A percentile compares a stretch with the other conserved stretches of the same genome.
phyloP scores from a whole-genome alignment of 2,329 filamentous ascomycete species.

The Hypoxylon rubiginosum region DNA sequence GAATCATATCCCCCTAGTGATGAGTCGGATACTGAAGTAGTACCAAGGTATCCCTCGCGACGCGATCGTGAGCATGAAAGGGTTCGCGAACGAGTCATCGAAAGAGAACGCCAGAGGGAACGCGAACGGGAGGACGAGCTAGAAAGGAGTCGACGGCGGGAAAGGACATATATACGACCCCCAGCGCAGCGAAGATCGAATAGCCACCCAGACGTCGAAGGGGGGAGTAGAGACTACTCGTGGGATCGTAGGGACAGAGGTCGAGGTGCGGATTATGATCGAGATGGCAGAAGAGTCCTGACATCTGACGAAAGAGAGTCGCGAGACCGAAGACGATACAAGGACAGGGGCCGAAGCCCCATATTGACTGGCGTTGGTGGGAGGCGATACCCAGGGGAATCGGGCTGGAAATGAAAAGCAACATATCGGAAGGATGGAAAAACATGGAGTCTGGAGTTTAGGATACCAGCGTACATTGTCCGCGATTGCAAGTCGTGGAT shows the following conservation, averaged over 20 bases:
- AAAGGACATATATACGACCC: conserved; percentile 49
- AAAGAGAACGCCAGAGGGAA: conserved; percentile 44
- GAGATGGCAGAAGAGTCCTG: conserved; percentile 50
- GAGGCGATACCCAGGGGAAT: conserved; percentile 48
- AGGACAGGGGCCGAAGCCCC: conserved; percentile 42
- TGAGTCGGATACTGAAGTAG: conserved; percentile 46
- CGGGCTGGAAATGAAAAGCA: conserved; percentile 28
- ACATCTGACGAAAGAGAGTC: conserved; percentile 49
- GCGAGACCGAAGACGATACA: conserved; percentile 47
- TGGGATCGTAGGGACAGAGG: conserved; percentile 48
- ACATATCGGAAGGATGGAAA: conserved; percentile 1
- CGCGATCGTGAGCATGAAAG: conserved; percentile 49
- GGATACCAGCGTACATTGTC: conserved; percentile 2
- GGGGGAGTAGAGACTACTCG: conserved; percentile 43
- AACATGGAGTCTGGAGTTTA: conserved; percentile 18
- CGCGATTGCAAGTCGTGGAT: background rate
- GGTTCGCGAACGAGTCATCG: conserved; percentile 41
- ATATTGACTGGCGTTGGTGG: conserved; percentile 45
- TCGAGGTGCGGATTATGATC: conserved; percentile 49
- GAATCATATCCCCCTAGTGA: conserved; percentile 48
- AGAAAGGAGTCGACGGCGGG: conserved; percentile 46
- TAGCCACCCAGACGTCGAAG: conserved; percentile 50
- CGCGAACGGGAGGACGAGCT: conserved; percentile 47
- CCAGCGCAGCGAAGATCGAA: conserved; percentile 47
- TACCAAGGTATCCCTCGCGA: conserved; percentile 41